Evolutionary conservation across 2,329 filamentous ascomycete species (phyloP).

Genomic region (Coniochaeta sp.): DNA sequence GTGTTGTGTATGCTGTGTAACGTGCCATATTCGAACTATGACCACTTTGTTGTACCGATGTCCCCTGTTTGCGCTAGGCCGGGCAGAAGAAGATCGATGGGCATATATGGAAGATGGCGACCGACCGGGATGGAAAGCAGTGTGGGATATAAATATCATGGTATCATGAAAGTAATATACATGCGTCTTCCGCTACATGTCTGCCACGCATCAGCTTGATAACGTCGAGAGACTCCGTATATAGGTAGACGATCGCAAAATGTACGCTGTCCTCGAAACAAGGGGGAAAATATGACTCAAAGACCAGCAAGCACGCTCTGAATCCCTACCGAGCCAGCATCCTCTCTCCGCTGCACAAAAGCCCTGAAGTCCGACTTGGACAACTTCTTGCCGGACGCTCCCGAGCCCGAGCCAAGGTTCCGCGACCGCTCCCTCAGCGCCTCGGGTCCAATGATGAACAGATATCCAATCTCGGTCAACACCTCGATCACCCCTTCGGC

Average conservation of each 20-base stretch:
- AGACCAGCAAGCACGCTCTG: conserved; percentile 71
- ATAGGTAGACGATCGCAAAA: background rate
- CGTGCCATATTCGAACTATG: background rate
- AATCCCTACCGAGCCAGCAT: conserved; percentile 71
- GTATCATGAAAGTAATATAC: background rate
- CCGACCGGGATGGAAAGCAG: background rate
- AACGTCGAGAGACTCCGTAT: background rate
- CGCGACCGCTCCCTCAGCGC: conserved; percentile 64
- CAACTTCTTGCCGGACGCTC: conserved; percentile 42
- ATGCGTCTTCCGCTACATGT: background rate
- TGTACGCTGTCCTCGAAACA: background rate
- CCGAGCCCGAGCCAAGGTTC: conserved; percentile 39
- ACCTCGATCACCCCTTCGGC: conserved; percentile 69
- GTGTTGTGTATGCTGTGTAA: background rate
- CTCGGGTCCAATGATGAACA: conserved; percentile 88
- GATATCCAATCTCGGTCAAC: conserved; percentile 83
- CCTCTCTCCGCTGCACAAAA: conserved; percentile 80
- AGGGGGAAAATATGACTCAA: conserved; percentile 15
- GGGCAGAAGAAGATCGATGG: background rate
- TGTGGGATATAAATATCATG: background rate
- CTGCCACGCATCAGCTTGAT: background rate
- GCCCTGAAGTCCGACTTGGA: conserved; percentile 68
- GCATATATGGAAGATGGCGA: background rate
- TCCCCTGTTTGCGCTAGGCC: background rate
- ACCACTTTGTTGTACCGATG: background rate